Conservation (phyloP, 441 rosid genomes). For the Biscutella laevigata region DNA sequence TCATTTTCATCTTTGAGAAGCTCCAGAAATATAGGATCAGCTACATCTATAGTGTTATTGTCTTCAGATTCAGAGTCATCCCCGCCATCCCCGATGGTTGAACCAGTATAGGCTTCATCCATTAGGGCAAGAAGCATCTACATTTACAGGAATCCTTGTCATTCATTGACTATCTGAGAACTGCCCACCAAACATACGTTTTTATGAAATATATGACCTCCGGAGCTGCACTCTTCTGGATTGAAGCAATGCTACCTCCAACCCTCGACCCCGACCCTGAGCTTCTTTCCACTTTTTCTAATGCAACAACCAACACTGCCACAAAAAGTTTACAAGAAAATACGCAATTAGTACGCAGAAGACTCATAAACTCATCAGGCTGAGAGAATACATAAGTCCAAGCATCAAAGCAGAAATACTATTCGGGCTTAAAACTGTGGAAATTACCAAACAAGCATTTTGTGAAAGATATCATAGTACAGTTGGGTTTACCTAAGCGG, state of each 20-base stretch:
- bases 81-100: slow-evolving; percentile 82
- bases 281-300: slow-evolving; percentile 83
- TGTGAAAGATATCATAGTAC: background rate
- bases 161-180: slow-evolving; percentile 4
- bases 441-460: background rate
- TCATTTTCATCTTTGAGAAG: slow-evolving; percentile 96
- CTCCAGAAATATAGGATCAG: slow-evolving; percentile 88
- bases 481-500: background rate
- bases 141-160: slow-evolving; percentile 17
- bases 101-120: slow-evolving; percentile 99
- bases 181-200: slow-evolving; percentile 10
- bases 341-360: background rate
- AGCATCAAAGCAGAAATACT: background rate
- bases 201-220: slow-evolving; percentile 46
- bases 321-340: slow-evolving; percentile 8
- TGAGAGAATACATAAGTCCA: slow-evolving; percentile 1
- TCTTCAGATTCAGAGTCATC: slow-evolving; percentile 94
- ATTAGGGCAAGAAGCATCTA: slow-evolving; percentile 97
- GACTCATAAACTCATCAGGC: background rate
- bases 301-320: slow-evolving; percentile 77
- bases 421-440: background rate
- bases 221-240: slow-evolving; percentile 90
- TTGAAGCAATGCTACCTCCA: slow-evolving; percentile 85
- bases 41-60: slow-evolving; percentile 61
- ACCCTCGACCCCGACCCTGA: slow-evolving; percentile 64